Evolutionary conservation across 352 stramenopile genomes (phyloP), one percentile per base, ranked within the genome.

Genomic region (Phytophthora litchii): DNA sequence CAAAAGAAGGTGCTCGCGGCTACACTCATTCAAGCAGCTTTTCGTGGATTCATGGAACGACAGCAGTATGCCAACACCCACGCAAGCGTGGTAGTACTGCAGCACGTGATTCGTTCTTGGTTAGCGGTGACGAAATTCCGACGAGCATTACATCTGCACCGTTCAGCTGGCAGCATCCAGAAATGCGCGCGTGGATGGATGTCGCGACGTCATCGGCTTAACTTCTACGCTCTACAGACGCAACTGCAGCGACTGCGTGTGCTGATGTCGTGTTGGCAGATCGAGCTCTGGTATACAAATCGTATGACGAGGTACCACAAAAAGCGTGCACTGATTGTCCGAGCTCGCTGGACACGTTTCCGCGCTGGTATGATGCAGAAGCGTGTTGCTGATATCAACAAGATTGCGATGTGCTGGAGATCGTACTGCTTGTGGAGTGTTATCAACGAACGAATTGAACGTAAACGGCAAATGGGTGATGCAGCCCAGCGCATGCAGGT

Each of bases 241-340:
- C 73, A 79, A 32, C 42, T 85, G 3, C 49, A 69, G 25, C 64
- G 72, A 4, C 47, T 85, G 16, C 68, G 64, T 45, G 53, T 74
- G 31, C 57, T 80, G 29, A 53, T 60, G 21, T 73, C 75, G 41
- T 83, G 70, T 46, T 88, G 78, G 78, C 52, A 60, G 21, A 82
- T 88, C 41, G 75, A 88, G 43, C 55, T 41, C n/a, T 88, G 78
- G 78, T 86, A 74, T 44, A 46, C 16, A 10, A 55, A 62, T 6
- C 35, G 49, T 14, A 69, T 67, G 58, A 16, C 34, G 16, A 54
- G 50, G 21, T 65, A 71, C 31, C 58, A 57, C 13, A 65, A 57
- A 8, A 72, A 75, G 7, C 60, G 70, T 6, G 23, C 50, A 10
- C 35, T 81, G 14, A n/a, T 68, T 20, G 41, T 61, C 8, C 64